Conservation (phyloP, 1,284 basidiomycete genomes). For the Vanrija pseudolonga region DNA sequence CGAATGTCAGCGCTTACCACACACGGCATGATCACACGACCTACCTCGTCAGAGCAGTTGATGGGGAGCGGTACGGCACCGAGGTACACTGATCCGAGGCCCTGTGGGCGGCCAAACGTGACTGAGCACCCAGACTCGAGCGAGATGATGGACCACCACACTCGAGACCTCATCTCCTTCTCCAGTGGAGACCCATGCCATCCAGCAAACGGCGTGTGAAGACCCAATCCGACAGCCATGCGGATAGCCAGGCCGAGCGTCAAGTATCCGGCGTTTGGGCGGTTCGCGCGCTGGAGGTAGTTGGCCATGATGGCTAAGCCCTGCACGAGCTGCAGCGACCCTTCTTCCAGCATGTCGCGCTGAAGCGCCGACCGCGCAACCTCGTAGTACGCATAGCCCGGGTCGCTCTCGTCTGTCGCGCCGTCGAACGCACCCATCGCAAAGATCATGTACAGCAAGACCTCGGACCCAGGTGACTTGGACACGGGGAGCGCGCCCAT, state of each 20-base stretch:
- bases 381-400: constrained; percentile 20
- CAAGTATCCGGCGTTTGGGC: constrained; percentile 27
- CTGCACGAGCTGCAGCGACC: constrained; percentile 24
- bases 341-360: constrained; percentile 21
- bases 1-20: too few species aligned
- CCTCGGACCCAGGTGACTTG: constrained; percentile 8
- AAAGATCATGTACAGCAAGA: constrained; percentile 28
- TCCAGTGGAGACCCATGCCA: constrained; percentile 6
- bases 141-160: constrained; percentile 25
- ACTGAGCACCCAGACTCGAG: constrained; percentile 25
- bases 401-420: constrained; percentile 1
- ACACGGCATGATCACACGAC: too few species aligned
- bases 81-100: constrained; percentile 7
- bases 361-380: constrained; percentile 15
- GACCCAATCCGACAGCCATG: constrained; percentile 21
- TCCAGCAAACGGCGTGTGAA: constrained; percentile 11
- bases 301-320: constrained; percentile 30
- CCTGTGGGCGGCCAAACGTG: constrained; percentile 25
- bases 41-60: constrained; percentile 22
- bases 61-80: constrained; percentile 9
- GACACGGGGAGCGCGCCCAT: constrained; percentile 23
- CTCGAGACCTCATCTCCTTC: constrained; percentile 16
- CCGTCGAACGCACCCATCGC: constrained; percentile 29
- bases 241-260: constrained; percentile 20
- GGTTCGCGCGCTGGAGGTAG: constrained; percentile 25